Conservation (phyloP, 371 early-diverging fungal genomes). For the Coemansia sp. region DNA sequence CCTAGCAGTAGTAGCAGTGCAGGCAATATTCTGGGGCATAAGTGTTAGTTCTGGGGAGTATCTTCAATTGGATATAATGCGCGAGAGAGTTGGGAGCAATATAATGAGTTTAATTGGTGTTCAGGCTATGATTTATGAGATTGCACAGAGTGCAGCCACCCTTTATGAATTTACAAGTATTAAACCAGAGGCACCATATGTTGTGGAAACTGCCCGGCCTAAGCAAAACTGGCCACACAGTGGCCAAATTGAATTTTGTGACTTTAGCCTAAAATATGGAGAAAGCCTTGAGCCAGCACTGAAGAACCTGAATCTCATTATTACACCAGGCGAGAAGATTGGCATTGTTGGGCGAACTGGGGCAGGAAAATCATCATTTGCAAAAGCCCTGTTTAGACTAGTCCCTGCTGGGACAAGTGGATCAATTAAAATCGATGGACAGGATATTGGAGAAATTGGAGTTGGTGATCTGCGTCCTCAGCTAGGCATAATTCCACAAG, state of each 20-base stretch:
- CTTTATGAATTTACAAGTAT: no score
- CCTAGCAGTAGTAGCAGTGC: no score
- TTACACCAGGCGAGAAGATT: no score
- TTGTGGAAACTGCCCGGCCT: not conserved
- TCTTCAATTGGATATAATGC: no score
- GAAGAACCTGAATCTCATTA: not conserved
- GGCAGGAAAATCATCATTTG: not conserved
- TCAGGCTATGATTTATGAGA: no score
- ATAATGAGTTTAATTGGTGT: no score
- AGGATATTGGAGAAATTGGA: constrained; percentile 53
- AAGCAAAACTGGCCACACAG: not conserved
- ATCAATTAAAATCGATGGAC: constrained; percentile 51
- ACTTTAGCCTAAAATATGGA: not conserved
- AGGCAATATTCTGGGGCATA: no score
- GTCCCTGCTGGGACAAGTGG: no score
- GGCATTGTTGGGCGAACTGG: not conserved
- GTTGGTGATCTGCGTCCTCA: constrained; percentile 57
- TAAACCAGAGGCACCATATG: not conserved
- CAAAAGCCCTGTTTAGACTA: no score
- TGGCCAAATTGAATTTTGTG: not conserved
- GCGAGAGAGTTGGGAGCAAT: no score
- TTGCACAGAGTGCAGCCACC: no score
- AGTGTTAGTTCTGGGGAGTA: no score
- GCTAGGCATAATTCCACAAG: constrained; percentile 66
- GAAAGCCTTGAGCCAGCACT: not conserved